Conservation (phyloP, 2,329 filamentous ascomycete species). For the Daldinia sp. region DNA sequence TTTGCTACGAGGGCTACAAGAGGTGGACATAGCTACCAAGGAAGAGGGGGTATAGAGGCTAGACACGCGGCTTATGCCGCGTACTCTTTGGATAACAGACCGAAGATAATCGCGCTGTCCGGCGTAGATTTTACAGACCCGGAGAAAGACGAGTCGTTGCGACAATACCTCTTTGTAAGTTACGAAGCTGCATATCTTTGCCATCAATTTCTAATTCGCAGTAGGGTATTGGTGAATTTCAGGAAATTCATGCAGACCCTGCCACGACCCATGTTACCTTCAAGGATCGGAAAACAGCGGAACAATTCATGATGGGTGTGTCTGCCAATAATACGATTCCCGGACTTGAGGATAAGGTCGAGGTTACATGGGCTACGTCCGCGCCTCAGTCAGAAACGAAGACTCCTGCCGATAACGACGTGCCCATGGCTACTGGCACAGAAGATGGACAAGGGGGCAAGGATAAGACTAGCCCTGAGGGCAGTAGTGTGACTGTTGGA, state of each 20-base stretch:
- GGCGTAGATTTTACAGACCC: slow-evolving; percentile 69
- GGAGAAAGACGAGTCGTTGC: slow-evolving; percentile 72
- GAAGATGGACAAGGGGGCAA: slow-evolving; percentile 39
- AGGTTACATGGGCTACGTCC: slow-evolving; percentile 68
- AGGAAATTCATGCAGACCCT: slow-evolving; percentile 61
- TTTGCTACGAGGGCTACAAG: slow-evolving; percentile 49
- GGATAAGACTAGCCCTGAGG: slow-evolving; percentile 35
- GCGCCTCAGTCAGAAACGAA: slow-evolving; percentile 37
- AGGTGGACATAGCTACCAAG: slow-evolving; percentile 57
- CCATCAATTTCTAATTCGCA: slow-evolving; percentile 39
- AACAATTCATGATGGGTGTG: slow-evolving; percentile 70
- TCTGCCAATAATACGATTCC: slow-evolving; percentile 62
- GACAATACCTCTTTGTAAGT: slow-evolving; percentile 75
- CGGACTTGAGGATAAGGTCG: slow-evolving; percentile 67
- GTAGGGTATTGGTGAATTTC: slow-evolving; percentile 70
- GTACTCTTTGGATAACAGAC: slow-evolving; percentile 79
- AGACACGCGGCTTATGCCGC: slow-evolving; percentile 62
- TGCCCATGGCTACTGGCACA: slow-evolving; percentile 30
- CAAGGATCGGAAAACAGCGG: slow-evolving; percentile 74
- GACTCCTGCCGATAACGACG: slow-evolving; percentile 33
- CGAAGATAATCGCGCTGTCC: slow-evolving; percentile 70
- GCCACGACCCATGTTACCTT: slow-evolving; percentile 65
- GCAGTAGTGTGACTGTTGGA: slow-evolving; percentile 19
- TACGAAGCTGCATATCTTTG: background rate
- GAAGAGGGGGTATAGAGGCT: slow-evolving; percentile 50